Base-by-base conservation (phyloP, 805 yeast genomes). In the Ogataea henricii region DNA sequence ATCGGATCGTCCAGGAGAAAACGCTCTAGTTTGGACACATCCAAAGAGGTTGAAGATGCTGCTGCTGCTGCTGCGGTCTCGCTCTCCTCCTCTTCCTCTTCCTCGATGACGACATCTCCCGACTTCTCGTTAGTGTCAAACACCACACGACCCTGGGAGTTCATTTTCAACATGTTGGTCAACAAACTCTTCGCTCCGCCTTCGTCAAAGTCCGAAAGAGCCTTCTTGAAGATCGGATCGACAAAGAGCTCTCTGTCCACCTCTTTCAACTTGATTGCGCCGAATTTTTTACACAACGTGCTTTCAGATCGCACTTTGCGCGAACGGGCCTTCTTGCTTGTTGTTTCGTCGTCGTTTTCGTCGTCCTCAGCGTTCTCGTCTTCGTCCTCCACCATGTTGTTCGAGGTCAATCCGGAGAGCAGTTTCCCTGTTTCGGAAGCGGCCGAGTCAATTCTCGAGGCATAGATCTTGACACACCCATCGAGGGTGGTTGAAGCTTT, bases 401-500 rank as follows among this genome's bases (percentile, higher is more conserved):
- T 68, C 3, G 65, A 53, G 4, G 77, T 68, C 35, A 77, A 64
- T 8, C 81, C 81, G 47, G 80, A 76, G 26, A 78, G 59, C 47
- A 92, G 71, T 57, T 83, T 82, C 2, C 96, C 95, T 0, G 97
- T 90, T 59, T 91, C 97, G 7, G 86, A 83, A 4, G 91, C 95
- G 0, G 89, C 96, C 0, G 96, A 86, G 59, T 91, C 97, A 18
- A 92, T 90, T 58, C 98, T 78, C 13, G 95, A 87, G 10, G 91
- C 81, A 63, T 92, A 92, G 45, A 92, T 89, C 69, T 90, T 90
- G 27, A 91, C 92, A 72, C 97, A 91, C 0, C 97, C 97, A 60
- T 91, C 97, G 18, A 92, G 71, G 0, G 97, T 89, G 2, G 95
- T 89, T 0, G 94, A 82, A 0, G 97, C 98, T 56, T 84, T 81